Evolutionary conservation across 495 filamentous ascomycete species (phyloP).

Genomic region (Podospora tetraspora): DNA sequence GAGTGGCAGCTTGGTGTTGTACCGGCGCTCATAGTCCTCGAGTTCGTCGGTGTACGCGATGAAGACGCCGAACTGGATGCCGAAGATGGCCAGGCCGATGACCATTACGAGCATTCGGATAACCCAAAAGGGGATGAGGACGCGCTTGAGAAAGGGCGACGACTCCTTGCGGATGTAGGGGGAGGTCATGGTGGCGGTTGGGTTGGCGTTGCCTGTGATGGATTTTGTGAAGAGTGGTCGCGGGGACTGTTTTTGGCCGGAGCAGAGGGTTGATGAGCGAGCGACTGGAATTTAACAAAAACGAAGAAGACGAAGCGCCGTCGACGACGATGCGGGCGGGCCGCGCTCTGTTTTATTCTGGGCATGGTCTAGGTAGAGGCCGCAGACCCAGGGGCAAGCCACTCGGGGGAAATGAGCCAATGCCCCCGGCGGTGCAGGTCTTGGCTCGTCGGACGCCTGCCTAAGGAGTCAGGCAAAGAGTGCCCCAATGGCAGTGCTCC

Average conservation of each 20-base stretch:
- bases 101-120: conserved; percentile 55
- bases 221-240: background rate
- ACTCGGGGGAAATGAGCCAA: background rate
- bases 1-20: conserved; percentile 15
- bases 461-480: background rate
- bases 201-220: background rate
- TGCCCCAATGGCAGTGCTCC: background rate
- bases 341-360: background rate
- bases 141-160: conserved; percentile 43
- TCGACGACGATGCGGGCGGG: background rate
- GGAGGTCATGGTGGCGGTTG: conserved; percentile 15
- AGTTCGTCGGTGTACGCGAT: conserved; percentile 14
- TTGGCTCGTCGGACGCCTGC: background rate
- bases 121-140: conserved; percentile 86
- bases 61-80: conserved; percentile 19
- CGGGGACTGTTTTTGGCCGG: background rate
- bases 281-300: background rate
- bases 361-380: background rate
- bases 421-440: background rate
- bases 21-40: conserved; percentile 7
- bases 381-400: background rate
- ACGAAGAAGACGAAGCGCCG: background rate
- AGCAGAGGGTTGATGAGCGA: background rate
- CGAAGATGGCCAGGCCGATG: conserved; percentile 22
- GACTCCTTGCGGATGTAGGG: conserved; percentile 26